These are phyloP conservation scores for Colletotrichum truncatum DNA, from an alignment of 2,329 filamentous ascomycete genomes.

Conservation along the genomic window DNA sequence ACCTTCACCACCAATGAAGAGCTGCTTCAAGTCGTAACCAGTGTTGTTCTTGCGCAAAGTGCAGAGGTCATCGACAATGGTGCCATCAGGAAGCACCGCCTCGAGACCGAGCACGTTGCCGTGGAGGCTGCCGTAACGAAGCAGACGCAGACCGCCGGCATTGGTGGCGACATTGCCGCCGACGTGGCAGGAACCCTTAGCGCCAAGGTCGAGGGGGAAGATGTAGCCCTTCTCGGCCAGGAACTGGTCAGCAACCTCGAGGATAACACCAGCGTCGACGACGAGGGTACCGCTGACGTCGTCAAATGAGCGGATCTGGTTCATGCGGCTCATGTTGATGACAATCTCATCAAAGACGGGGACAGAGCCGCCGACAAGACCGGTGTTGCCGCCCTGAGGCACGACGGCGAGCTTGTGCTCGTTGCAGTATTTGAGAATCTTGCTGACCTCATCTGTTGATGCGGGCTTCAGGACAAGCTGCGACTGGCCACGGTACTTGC, in stretches of 20 bases:
- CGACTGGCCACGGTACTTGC: constrained; percentile 93
- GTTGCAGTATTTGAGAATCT: constrained; percentile 94
- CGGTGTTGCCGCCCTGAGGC: constrained; percentile 96
- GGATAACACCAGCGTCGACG: constrained; percentile 88
- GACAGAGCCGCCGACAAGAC: constrained; percentile 92
- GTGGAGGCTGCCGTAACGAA: constrained; percentile 94
- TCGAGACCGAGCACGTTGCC: constrained; percentile 93
- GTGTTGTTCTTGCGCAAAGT: constrained; percentile 98
- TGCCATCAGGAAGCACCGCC: constrained; percentile 92
- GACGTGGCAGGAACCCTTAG: constrained; percentile 96
- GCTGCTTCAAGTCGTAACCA: constrained; percentile 95
- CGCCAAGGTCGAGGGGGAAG: constrained; percentile 96
- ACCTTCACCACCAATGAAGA: constrained; percentile 95
- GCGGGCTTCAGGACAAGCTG: constrained; percentile 87
- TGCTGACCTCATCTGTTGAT: constrained; percentile 87
- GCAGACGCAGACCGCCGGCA: constrained; percentile 86
- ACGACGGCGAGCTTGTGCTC: constrained; percentile 91
- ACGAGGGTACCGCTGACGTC: constrained; percentile 91
- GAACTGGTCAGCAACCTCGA: constrained; percentile 88
- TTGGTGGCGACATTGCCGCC: constrained; percentile 97
- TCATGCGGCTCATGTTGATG: constrained; percentile 90
- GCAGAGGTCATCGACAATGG: constrained; percentile 87
- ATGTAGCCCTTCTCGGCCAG: constrained; percentile 86
- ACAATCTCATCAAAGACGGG: constrained; percentile 99
- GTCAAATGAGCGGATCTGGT: constrained; percentile 90